Percentiles rank a stretch among this genome's conserved stretches.
These are phyloP conservation scores for Byssochlamys sp. DNA, from an alignment of 2,329 filamentous ascomycete species.

Conservation along the genomic window DNA sequence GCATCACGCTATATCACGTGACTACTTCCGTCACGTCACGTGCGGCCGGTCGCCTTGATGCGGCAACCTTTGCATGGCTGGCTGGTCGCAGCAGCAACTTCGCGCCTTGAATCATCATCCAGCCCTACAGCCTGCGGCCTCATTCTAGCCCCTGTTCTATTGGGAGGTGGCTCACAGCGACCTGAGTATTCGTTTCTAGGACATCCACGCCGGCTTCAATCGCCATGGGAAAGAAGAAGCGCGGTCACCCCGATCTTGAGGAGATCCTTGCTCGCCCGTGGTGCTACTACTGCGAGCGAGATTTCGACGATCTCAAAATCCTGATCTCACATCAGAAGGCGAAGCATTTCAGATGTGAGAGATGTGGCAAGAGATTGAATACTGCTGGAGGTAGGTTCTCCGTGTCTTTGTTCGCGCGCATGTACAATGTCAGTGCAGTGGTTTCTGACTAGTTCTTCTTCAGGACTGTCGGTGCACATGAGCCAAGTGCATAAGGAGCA, in stretches of 20 bases:
- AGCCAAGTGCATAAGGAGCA: slow-evolving; percentile 97
- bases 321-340: slow-evolving; percentile 95
- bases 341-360: slow-evolving; percentile 98
- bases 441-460: slow-evolving; percentile 1
- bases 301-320: slow-evolving; percentile 95
- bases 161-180: not conserved
- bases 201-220: not conserved
- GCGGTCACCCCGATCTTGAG: slow-evolving; percentile 73
- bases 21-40: not conserved
- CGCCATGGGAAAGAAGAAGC: slow-evolving; percentile 82
- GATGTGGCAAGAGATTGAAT: slow-evolving; percentile 78
- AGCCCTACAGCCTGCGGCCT: not conserved
- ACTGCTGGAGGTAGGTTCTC: slow-evolving; percentile 72
- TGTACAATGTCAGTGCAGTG: not conserved
- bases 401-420: not conserved
- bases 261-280: slow-evolving; percentile 79
- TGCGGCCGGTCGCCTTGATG: not conserved
- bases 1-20: not conserved
- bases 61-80: not conserved
- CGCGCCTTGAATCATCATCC: not conserved
- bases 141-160: not conserved
- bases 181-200: not conserved
- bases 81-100: not conserved
- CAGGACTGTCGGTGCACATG: slow-evolving; percentile 91
- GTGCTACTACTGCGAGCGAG: slow-evolving; percentile 99